Evolutionary conservation across 768 basidiomycete species (phyloP), one percentile per base, ranked within the genome.

Genomic region (Collybia nuda): DNA sequence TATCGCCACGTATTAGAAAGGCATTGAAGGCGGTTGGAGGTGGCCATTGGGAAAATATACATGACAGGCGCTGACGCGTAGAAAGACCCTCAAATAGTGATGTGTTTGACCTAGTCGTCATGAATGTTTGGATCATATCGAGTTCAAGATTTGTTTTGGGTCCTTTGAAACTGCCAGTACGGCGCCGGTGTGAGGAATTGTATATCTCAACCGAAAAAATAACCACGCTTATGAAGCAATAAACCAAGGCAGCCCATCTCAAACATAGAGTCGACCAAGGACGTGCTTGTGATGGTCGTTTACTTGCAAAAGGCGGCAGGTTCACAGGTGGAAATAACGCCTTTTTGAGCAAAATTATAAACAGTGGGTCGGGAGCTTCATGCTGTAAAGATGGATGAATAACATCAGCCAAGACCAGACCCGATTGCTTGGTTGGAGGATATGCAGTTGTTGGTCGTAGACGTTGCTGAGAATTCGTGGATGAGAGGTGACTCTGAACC

Each of bases 401-500:
- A n/a, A 12, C 35, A 6, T 24, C 47, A 23, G 24, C 28, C 40
- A 28, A 50, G 17, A 41, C 53, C 59, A 11, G 14, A 32, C 14
- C 12, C 32, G 12, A 32, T 32, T 11, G 32, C 26, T 51, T 21
- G n/a, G 36, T 12, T 40, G 41, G 37, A 40, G 42, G 51, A 45
- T 51, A 55, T 12, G 55, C 39, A 35, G 39, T 60, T 12, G 59
- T 55, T 6, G 66, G 52, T 41, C 74, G 63, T 22, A 70, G 56
- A 41, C 77, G 78, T 48, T 77, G 73, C 28, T 71, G 64, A 14
- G 75, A 70, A 18, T 72, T 73, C 9, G 69, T 62, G 17, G 63
- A 64, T 14, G 76, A 79, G 28, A 78, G 65, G 57, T 77, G 71
- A 44, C 72, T 75, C 48, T 78, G 76, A 51, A 77, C 68, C 52